A percentile compares a stretch with the other conserved stretches of the same genome.
phyloP scores from a whole-genome alignment of 345 rosid species.

The Draba incana region DNA sequence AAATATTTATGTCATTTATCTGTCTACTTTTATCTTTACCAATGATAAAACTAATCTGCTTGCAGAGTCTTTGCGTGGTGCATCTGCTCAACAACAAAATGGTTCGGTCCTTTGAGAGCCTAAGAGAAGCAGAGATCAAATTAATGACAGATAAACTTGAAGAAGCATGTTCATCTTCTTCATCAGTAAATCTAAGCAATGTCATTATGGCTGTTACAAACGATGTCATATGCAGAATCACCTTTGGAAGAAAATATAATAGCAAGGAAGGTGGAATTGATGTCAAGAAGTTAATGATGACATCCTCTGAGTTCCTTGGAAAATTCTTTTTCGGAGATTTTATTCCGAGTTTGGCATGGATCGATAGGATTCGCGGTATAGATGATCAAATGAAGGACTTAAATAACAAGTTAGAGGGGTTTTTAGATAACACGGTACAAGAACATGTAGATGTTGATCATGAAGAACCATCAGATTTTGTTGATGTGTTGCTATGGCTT shows the following conservation, averaged over 20 bases:
- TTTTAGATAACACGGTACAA: constrained; percentile 29
- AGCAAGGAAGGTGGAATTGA: constrained; percentile 34
- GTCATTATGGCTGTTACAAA: constrained; percentile 35
- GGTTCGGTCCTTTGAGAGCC: constrained; percentile 40
- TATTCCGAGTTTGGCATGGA: constrained; percentile 57
- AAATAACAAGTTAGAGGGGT: constrained; percentile 29
- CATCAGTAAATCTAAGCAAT: constrained; percentile 47
- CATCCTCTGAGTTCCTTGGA: constrained; percentile 43
- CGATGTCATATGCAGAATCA: constrained; percentile 51
- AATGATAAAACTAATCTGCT: too few relatives aligned
- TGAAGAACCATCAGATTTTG: background rate
- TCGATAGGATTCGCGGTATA: constrained; percentile 34
- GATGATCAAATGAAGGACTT: constrained; percentile 18
- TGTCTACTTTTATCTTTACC: too few relatives aligned
- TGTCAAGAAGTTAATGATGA: constrained; percentile 40
- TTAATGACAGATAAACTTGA: constrained; percentile 36
- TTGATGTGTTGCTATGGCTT: constrained; percentile 6
- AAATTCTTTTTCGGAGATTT: constrained; percentile 47
- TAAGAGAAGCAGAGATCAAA: constrained; percentile 51
- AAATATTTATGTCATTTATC: too few relatives aligned
- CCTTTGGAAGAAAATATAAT: constrained; percentile 56
- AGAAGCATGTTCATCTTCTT: constrained; percentile 25
- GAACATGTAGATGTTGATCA: constrained; percentile 11
- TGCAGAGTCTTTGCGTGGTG: constrained; percentile 46
- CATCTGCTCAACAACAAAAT: constrained; percentile 49